Percentiles rank a stretch among this genome's conserved stretches.
Evolutionary conservation across 2,329 filamentous ascomycete species (phyloP).

Genomic region (Diaporthe sp.): DNA sequence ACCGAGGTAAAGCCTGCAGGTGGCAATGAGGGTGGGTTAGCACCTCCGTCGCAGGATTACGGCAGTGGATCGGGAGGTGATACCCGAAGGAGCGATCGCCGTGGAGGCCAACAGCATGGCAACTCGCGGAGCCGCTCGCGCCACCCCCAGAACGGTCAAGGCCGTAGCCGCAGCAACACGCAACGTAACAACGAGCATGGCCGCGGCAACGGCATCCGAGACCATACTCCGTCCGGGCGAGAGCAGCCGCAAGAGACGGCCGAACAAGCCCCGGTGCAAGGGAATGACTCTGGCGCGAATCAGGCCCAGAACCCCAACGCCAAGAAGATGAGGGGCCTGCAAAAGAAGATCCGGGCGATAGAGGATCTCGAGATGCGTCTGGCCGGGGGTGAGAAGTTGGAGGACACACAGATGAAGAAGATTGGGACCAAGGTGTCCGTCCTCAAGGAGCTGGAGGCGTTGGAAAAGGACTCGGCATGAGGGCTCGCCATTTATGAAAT

Average conservation of each 20-base stretch:
- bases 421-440: conserved; percentile 90
- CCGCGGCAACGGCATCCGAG: conserved; percentile 45
- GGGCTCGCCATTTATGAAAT: not conserved
- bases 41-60: conserved; percentile 59
- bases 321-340: conserved; percentile 92
- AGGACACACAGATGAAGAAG: conserved; percentile 99
- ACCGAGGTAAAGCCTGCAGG: conserved; percentile 69
- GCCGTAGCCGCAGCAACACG: conserved; percentile 66
- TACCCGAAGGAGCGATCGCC: conserved; percentile 76
- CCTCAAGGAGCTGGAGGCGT: conserved; percentile 81
- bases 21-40: conserved; percentile 63
- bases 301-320: conserved; percentile 76
- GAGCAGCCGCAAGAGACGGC: conserved; percentile 48
- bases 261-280: conserved; percentile 40
- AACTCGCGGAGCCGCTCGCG: conserved; percentile 67
- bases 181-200: conserved; percentile 51
- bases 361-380: conserved; percentile 98
- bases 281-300: conserved; percentile 58
- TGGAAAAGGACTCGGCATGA: conserved; percentile 58
- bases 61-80: conserved; percentile 63
- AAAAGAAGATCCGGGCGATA: conserved; percentile 98
- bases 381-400: conserved; percentile 93
- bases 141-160: conserved; percentile 59
- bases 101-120: conserved; percentile 58
- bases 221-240: conserved; percentile 47